Conservation (phyloP, 345 rosid genomes). For the Rhodomyrtus tomentosa region DNA sequence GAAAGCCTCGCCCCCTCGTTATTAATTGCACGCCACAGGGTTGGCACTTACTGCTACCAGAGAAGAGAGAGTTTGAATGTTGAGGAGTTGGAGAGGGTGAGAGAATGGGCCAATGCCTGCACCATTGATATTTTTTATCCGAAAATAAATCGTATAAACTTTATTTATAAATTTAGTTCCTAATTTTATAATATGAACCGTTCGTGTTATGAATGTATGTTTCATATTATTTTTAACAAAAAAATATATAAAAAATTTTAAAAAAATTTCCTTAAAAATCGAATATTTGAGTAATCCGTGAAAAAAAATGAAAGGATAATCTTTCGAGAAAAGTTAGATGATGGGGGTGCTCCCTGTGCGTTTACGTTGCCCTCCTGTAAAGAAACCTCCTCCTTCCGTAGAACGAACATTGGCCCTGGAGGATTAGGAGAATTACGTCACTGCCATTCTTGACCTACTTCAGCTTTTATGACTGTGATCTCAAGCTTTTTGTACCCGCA, state of each 20-base stretch:
- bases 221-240: too few relatives aligned
- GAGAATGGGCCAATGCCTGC: background rate
- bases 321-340: too few relatives aligned
- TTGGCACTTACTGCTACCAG: background rate
- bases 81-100: background rate
- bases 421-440: background rate
- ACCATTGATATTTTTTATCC: background rate
- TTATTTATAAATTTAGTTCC: too few relatives aligned
- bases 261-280: too few relatives aligned
- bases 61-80: background rate
- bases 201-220: too few relatives aligned
- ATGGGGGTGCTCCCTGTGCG: too few relatives aligned
- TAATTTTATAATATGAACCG: too few relatives aligned
- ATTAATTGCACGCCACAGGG: background rate
- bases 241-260: too few relatives aligned
- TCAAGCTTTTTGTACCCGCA: fast-evolving
- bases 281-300: too few relatives aligned
- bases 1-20: background rate
- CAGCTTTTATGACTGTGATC: too few relatives aligned
- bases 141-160: too few relatives aligned
- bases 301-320: too few relatives aligned
- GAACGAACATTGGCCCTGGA: background rate
- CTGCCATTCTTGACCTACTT: background rate
- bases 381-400: background rate
- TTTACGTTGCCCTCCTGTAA: background rate